Evolutionary conservation across 1,284 basidiomycete genomes (phyloP).

Genomic region (Lentinula novae-zelandiae): DNA sequence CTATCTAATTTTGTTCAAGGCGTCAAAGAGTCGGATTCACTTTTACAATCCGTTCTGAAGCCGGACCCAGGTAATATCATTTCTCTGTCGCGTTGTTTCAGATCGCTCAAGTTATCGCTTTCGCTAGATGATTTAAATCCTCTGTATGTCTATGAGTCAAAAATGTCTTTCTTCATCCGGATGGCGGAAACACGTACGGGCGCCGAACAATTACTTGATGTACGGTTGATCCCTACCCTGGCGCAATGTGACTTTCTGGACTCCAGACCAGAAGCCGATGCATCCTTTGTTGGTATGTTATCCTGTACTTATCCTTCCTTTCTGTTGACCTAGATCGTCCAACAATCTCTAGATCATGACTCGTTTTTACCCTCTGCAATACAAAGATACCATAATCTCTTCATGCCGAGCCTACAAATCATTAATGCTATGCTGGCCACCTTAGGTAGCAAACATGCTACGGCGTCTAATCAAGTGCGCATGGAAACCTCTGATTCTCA

Average conservation of each 20-base stretch:
- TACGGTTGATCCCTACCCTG: conserved; percentile 75
- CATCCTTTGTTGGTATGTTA: conserved; percentile 75
- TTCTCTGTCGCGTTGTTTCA: conserved; percentile 2
- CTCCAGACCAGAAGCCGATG: conserved; percentile 75
- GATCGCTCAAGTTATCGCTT: conserved; percentile 2
- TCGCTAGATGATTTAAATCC: conserved; percentile 82
- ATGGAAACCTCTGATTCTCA: not conserved
- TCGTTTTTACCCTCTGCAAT: conserved; percentile 85
- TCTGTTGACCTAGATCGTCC: not conserved
- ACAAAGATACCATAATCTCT: conserved; percentile 85
- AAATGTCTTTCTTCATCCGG: conserved; percentile 84
- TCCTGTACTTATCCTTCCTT: not conserved
- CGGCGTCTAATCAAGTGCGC: conserved; percentile 63
- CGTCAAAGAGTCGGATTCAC: conserved; percentile 79
- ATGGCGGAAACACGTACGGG: conserved; percentile 81
- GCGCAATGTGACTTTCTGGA: conserved; percentile 88
- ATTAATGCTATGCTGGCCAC: conserved; percentile 68
- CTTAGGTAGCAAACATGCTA: conserved; percentile 60
- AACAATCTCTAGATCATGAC: conserved; percentile 58
- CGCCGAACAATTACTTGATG: conserved; percentile 83
- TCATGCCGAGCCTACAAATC: conserved; percentile 83
- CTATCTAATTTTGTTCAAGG: conserved; percentile 81
- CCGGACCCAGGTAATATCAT: conserved; percentile 77
- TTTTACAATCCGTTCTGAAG: conserved; percentile 78
- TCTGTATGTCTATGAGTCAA: conserved; percentile 93